These are phyloP conservation scores for Coemansia sp. DNA, from an alignment of 192 early-diverging fungal species.

Conservation along the genomic window DNA sequence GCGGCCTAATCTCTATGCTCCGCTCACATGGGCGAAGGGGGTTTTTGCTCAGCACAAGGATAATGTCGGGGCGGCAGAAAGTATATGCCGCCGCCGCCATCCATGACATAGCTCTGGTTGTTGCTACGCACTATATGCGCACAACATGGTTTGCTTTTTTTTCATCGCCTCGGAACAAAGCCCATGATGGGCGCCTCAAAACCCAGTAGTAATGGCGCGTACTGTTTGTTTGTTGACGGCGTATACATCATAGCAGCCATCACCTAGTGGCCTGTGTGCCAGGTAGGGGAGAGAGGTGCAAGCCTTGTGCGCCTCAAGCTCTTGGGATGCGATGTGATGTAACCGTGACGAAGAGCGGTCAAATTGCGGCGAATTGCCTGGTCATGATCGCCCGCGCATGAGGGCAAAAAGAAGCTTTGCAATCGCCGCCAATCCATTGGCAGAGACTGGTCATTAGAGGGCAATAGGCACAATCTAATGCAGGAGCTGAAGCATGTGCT, in stretches of 20 bases:
- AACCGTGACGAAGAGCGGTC: neutral
- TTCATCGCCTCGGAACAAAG: neutral
- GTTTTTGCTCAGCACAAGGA: neutral
- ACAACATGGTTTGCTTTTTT: too few species aligned
- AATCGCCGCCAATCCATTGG: slow-evolving; percentile 12
- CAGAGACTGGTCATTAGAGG: slow-evolving; percentile 5
- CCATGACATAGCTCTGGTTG: neutral
- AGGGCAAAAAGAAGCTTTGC: neutral
- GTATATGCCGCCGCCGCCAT: neutral
- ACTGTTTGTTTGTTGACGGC: neutral
- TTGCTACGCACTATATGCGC: neutral
- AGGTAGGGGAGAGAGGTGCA: too few species aligned
- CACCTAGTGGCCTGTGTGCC: neutral
- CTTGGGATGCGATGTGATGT: slow-evolving; percentile 1
- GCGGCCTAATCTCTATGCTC: slow-evolving; percentile 12
- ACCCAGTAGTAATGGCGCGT: neutral
- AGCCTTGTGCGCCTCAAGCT: neutral
- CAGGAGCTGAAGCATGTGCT: slow-evolving; percentile 7
- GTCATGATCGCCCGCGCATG: neutral
- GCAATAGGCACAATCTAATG: neutral
- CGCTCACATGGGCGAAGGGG: neutral
- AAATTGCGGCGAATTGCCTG: slow-evolving; percentile 6
- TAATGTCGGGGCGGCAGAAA: neutral
- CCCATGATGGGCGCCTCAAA: neutral
- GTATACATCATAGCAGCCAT: neutral